These are phyloP conservation scores for Talaromyces islandicus DNA, from an alignment of 2,329 filamentous ascomycete species.

Conservation along the genomic window DNA sequence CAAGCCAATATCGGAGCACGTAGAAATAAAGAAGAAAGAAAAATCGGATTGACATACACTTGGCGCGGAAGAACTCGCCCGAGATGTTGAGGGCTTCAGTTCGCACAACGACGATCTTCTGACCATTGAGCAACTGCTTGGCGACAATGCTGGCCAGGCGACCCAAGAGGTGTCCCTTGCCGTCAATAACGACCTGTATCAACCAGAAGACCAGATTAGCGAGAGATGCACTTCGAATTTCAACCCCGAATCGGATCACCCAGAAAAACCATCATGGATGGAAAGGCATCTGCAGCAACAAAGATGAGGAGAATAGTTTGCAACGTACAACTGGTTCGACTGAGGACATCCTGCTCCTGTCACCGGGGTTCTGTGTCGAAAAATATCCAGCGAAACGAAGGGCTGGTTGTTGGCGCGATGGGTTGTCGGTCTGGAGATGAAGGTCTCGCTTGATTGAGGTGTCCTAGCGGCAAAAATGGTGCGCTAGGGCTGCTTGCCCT, in stretches of 20 bases:
- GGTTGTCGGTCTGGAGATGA: constrained; percentile 35
- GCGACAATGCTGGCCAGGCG: constrained; percentile 96
- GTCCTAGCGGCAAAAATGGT: constrained; percentile 14
- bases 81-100: constrained; percentile 99
- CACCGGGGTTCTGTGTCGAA: constrained; percentile 32
- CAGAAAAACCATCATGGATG: not conserved
- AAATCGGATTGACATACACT: constrained; percentile 70
- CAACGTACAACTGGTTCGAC: constrained; percentile 61
- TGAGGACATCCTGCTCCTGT: constrained; percentile 55
- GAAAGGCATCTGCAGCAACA: constrained; percentile 7
- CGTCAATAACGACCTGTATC: constrained; percentile 89
- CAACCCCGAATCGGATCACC: not conserved
- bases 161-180: constrained; percentile 99
- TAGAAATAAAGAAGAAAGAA: constrained; percentile 11
- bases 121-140: constrained; percentile 97
- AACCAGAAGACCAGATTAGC: constrained; percentile 39
- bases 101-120: constrained; percentile 99
- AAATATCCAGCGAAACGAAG: constrained; percentile 36
- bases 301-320: constrained; percentile 4
- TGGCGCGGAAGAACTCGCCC: constrained; percentile 99
- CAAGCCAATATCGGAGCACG: not conserved
- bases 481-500: constrained; percentile 23
- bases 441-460: constrained; percentile 40
- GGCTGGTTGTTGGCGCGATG: constrained; percentile 35
- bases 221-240: constrained; percentile 8